Percentiles rank a stretch among this genome's conserved stretches.
Conservation (phyloP, 306 rosid species). For the Vigna nakashimae region DNA sequence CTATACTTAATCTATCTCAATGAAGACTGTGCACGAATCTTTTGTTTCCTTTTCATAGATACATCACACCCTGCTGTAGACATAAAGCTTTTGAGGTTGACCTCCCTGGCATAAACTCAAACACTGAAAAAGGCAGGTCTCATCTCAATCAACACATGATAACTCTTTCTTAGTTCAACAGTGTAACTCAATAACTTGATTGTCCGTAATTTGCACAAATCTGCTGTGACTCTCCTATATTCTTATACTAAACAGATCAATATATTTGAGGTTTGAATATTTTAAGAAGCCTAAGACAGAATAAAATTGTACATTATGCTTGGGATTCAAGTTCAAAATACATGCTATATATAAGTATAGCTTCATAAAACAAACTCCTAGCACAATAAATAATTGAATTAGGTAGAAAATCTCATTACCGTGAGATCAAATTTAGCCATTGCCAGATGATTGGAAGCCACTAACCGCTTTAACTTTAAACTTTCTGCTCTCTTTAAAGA, state of each 20-base stretch:
- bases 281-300: conserved; percentile 35
- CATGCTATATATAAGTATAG: conserved; percentile 14
- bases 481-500: conserved; percentile 95
- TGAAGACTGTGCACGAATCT: not conserved
- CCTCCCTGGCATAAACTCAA: conserved; percentile 35
- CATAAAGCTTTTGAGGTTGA: conserved; percentile 6
- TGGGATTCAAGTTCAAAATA: conserved; percentile 20
- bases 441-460: conserved; percentile 96
- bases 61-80: conserved; percentile 11
- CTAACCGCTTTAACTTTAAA: conserved; percentile 82
- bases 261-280: conserved; percentile 15
- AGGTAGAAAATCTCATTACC: conserved; percentile 58
- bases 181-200: not conserved
- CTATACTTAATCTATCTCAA: conserved; percentile 8
- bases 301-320: conserved; percentile 26
- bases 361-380: conserved; percentile 6
- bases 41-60: conserved; percentile 24
- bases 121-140: not conserved
- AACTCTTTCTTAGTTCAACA: conserved; percentile 3
- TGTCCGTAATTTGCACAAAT: conserved; percentile 1
- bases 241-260: conserved; percentile 23
- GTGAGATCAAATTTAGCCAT: conserved; percentile 92
- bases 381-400: conserved; percentile 2
- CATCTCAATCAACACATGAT: conserved; percentile 36
- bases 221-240: conserved; percentile 4